Base-by-base conservation (phyloP, 1,284 basidiomycete genomes). In the Amylostereum areolatum region DNA sequence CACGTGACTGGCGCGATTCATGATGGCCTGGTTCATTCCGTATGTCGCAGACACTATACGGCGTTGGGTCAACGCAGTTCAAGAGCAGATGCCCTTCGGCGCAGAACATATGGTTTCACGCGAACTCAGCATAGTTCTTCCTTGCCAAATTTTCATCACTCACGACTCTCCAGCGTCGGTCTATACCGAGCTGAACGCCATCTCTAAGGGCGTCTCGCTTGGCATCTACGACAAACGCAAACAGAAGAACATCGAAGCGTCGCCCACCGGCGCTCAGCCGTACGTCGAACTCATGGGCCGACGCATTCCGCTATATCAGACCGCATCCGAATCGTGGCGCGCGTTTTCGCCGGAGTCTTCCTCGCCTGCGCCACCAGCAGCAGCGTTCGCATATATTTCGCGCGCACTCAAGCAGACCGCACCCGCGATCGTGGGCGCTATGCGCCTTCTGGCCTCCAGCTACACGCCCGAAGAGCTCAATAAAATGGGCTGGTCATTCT, bases 281-380 rank as follows among this genome's bases (percentile, higher is more conserved):
- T 97, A 90, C 67, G 89, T 97, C 24, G 90, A 92, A 55, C 70
- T 98, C 39, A 88, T 98, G 80, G 85, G 90, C 39, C 77, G 89
- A 64, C 81, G 85, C 60, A 92, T 94, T 62, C 89, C 92, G 0
- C 81, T 98, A 9, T 91, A 83, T 67, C 83, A 79, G 59, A 86
- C 77, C 34, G 83, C 78, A 57, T 64, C 74, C 31, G 71, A 55
- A 53, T 54, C 59, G 28, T 97, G 94, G 87, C 81, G 92, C 27
- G 96, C 89, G 1, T 80, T 98, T 32, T 77, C 82, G 11, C 77
- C 83, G 41, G 84, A 43, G 5, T n/a, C n/a, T n/a, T 7, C 85
- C 11, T 73, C 76, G 10, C 87, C 91, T 5, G 81, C 85, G 7
- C 71, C 78, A 43, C 94, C 95, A 1, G 75, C 78, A 41, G 68